Conservation (phyloP, 257 asterid species). For the Salvia hispanica region DNA sequence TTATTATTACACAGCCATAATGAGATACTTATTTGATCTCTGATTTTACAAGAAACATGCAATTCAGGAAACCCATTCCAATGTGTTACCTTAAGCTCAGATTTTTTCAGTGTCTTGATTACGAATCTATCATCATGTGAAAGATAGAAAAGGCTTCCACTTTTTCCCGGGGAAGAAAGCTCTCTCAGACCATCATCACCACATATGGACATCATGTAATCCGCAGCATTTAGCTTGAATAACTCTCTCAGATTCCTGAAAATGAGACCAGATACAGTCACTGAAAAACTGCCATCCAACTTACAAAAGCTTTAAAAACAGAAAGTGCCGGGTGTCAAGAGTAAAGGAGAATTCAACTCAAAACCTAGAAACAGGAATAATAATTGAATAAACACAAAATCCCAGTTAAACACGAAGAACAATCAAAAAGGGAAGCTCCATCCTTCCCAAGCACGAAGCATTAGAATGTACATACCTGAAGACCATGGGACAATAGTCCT, state of each 20-base stretch:
- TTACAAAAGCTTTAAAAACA: slow-evolving; percentile 5
- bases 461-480: slow-evolving; percentile 62
- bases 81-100: slow-evolving; percentile 74
- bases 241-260: slow-evolving; percentile 93
- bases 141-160: slow-evolving; percentile 92
- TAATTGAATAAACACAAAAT: no score
- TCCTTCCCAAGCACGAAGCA: no score
- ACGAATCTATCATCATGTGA: slow-evolving; percentile 92
- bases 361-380: no score
- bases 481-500: slow-evolving; percentile 98
- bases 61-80: slow-evolving; percentile 5
- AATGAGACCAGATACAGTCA: slow-evolving; percentile 36
- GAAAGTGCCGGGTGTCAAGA: background rate
- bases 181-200: slow-evolving; percentile 91
- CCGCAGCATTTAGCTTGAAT: slow-evolving; percentile 91
- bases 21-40: slow-evolving; percentile 1
- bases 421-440: no score
- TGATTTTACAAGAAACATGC: slow-evolving; percentile 9
- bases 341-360: no score
- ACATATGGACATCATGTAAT: slow-evolving; percentile 97
- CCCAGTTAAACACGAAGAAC: no score
- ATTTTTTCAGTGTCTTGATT: slow-evolving; percentile 76
- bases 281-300: slow-evolving; percentile 8
- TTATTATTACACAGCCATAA: background rate
- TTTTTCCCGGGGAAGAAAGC: slow-evolving; percentile 92